Base-by-base conservation (phyloP, 306 rosid species). In the Fragaria iinumae region DNA sequence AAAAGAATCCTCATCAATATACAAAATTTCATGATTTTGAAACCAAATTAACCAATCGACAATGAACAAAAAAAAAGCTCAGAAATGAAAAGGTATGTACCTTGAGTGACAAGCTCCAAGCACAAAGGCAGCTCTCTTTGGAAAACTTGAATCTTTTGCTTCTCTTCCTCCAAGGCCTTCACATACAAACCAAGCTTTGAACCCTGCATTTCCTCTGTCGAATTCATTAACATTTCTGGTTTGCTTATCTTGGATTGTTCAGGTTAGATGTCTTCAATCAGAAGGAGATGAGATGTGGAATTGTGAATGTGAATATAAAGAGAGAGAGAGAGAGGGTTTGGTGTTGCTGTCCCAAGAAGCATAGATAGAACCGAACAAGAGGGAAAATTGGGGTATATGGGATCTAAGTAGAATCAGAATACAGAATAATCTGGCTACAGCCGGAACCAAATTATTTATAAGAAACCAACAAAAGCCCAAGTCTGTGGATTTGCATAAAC, bases 61-160 rank as follows among this genome's bases (percentile, higher is more conserved):
- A 18, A 47, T 27, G 16, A 34, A 45, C 16, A 64, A 1, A 74
- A 60, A 79, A 4, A 25, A 1, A 50, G 76, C 16, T 14, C 5
- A 74, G 47, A 74, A 67, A 8, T 0, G 16, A 17, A 38, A 48
- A 48, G 67, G 56, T 77, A 23, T 41, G 25, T 29, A 94, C 98
- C 96, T 83, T 92, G 96, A 0, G 86, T 80, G 43, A 94, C 91
- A 80, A 94, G 93, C 77, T 94, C 93, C 39, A 90, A 78, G 4
- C 96, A 90, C n/a, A 92, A 87, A 47, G 98, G 98, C 29, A 94
- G 90, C 76, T 94, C 98, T 25, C 87, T 83, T 44, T 86, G 80
- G 55, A 94, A 94, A 71, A 91, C 89, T 27, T 89, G 90, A 48
- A 94, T 88, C 84, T 94, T 94, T 1, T 16, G 65, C 71, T 85